Evolutionary conservation across 495 filamentous ascomycete species (phyloP).

Genomic region (Trichoderma gamsii): DNA sequence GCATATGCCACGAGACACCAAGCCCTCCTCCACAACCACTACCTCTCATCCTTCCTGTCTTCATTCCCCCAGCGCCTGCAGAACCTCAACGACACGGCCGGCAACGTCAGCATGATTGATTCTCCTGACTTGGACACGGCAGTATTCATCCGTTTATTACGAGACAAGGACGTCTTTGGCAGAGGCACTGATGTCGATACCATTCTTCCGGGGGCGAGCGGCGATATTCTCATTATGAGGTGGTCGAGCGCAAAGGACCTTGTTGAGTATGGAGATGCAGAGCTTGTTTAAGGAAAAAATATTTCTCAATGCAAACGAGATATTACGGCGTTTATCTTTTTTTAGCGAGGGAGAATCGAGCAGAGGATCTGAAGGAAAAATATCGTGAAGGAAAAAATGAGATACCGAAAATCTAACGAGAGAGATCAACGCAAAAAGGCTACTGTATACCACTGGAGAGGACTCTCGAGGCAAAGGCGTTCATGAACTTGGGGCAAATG

Average conservation of each 20-base stretch:
- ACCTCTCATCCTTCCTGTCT: slow-evolving; percentile 69
- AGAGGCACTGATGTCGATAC: slow-evolving; percentile 54
- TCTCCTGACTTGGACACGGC: slow-evolving; percentile 72
- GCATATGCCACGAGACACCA: slow-evolving; percentile 78
- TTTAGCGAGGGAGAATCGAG: not conserved
- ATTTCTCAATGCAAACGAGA: not conserved
- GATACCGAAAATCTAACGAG: slow-evolving; percentile 22
- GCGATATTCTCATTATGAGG: slow-evolving; percentile 80
- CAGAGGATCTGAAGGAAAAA: not conserved
- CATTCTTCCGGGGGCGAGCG: slow-evolving; percentile 58
- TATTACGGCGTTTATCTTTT: not conserved
- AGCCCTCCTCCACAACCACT: slow-evolving; percentile 73
- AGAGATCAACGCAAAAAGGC: slow-evolving; percentile 21
- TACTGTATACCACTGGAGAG: slow-evolving; percentile 29
- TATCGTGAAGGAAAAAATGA: slow-evolving; percentile 10
- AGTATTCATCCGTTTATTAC: slow-evolving; percentile 76
- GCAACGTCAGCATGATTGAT: slow-evolving; percentile 88
- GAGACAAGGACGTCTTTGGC: slow-evolving; percentile 48
- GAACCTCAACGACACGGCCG: slow-evolving; percentile 81
- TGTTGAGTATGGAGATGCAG: slow-evolving; percentile 68
- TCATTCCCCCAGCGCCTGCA: slow-evolving; percentile 71
- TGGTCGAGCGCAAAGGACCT: slow-evolving; percentile 74
- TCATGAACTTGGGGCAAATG: too few relatives aligned
- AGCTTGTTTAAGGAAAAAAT: slow-evolving; percentile 60
- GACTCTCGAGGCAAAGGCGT: not conserved